A percentile compares a stretch with the other conserved stretches of the same genome.
These are phyloP conservation scores for Aaosphaeria arxii DNA, from an alignment of 2,329 filamentous ascomycete genomes.

Conservation along the genomic window DNA sequence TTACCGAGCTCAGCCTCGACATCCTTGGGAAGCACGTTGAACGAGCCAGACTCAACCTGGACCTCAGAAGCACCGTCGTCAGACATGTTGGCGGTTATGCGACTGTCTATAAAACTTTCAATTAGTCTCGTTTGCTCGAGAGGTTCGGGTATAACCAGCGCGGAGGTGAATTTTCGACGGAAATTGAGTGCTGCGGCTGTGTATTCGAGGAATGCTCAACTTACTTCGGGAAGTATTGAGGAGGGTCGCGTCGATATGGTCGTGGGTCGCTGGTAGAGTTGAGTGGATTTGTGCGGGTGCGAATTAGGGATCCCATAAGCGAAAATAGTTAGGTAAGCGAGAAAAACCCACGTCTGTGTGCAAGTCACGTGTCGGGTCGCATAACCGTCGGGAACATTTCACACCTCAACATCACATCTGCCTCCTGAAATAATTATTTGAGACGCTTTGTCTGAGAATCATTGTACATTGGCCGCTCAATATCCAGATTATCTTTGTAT, in stretches of 20 bases:
- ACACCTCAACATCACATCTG: background rate
- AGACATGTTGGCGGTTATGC: constrained; percentile 64
- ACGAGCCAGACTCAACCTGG: constrained; percentile 78
- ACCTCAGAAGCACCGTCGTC: constrained; percentile 71
- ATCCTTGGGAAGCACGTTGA: constrained; percentile 87
- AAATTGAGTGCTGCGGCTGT: too few relatives aligned
- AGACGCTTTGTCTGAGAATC: too few relatives aligned
- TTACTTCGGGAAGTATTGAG: background rate
- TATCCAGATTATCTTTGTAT: too few relatives aligned
- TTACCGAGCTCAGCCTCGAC: constrained; percentile 74
- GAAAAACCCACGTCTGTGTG: background rate
- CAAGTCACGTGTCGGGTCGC: background rate
- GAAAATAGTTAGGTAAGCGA: background rate
- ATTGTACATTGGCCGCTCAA: too few relatives aligned
- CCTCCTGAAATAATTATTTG: too few relatives aligned
- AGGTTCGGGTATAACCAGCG: too few relatives aligned
- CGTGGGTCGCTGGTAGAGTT: background rate
- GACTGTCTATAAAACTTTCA: too few relatives aligned
- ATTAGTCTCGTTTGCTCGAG: too few relatives aligned
- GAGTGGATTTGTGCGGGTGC: constrained; percentile 1
- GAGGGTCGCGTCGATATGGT: constrained; percentile 1
- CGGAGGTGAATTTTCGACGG: too few relatives aligned
- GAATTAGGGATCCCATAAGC: background rate
- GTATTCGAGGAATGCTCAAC: background rate
- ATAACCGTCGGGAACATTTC: background rate